These are phyloP conservation scores for Mallotus repandus DNA, from an alignment of 441 rosid genomes.

Conservation along the genomic window DNA sequence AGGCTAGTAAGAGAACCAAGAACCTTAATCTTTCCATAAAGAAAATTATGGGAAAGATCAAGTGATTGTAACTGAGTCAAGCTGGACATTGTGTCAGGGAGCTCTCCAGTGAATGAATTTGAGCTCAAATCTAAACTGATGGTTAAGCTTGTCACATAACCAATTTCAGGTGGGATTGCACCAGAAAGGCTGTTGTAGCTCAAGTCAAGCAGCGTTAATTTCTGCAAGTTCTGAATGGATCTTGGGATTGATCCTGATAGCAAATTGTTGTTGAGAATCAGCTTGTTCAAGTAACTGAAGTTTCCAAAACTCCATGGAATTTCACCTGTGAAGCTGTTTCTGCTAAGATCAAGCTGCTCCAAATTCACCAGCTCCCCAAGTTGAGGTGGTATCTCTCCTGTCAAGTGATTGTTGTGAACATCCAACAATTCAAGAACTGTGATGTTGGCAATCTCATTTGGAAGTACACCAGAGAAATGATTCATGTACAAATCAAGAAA, in stretches of 20 bases:
- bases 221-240: slow-evolving; percentile 58
- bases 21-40: slow-evolving; percentile 61
- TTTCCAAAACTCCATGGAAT: slow-evolving; percentile 80
- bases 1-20: slow-evolving; percentile 82
- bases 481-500: slow-evolving; percentile 91
- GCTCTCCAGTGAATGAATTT: slow-evolving; percentile 59
- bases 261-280: slow-evolving; percentile 82
- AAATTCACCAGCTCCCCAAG: slow-evolving; percentile 84
- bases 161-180: slow-evolving; percentile 70
- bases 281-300: slow-evolving; percentile 86
- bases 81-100: slow-evolving; percentile 60
- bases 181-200: slow-evolving; percentile 77
- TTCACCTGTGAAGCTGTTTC: slow-evolving; percentile 73
- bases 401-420: slow-evolving; percentile 74
- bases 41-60: slow-evolving; percentile 69
- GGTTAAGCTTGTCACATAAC: slow-evolving; percentile 71
- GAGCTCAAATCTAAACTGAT: slow-evolving; percentile 76
- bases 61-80: slow-evolving; percentile 86
- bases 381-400: slow-evolving; percentile 72
- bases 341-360: slow-evolving; percentile 92
- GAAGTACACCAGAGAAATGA: slow-evolving; percentile 78
- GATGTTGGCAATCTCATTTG: slow-evolving; percentile 67
- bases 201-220: slow-evolving; percentile 80
- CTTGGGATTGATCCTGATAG: slow-evolving; percentile 68
- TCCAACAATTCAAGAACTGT: slow-evolving; percentile 84